Percentiles rank a stretch among this genome's conserved stretches.
Conservation (phyloP, 129 eudicot species). For the Flaveria sonorensis region DNA sequence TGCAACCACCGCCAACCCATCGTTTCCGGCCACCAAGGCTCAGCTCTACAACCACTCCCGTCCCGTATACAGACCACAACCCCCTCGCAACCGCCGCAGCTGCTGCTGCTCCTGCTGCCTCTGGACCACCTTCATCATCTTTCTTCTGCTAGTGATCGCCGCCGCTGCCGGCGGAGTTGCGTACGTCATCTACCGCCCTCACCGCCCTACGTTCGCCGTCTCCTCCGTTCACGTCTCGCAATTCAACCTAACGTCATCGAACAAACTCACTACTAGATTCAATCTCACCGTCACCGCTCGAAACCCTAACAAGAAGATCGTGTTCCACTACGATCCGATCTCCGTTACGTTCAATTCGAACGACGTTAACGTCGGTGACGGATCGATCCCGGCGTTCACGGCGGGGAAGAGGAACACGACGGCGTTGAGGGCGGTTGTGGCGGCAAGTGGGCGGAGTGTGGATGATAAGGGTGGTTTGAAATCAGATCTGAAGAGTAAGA, state of each 20-base stretch:
- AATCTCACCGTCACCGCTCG: constrained; percentile 52
- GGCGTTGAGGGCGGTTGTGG: constrained; percentile 27
- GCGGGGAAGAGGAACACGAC: constrained; percentile 53
- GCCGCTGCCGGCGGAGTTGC: constrained; percentile 55
- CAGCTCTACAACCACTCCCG: constrained; percentile 59
- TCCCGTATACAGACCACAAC: constrained; percentile 63
- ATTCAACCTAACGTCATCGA: constrained; percentile 58
- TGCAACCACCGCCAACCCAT: constrained; percentile 39
- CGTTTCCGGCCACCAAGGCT: constrained; percentile 58
- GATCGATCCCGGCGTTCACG: constrained; percentile 46
- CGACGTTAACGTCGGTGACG: constrained; percentile 49
- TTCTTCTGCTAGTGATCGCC: constrained; percentile 43
- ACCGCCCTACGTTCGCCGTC: constrained; percentile 65
- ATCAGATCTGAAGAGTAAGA: constrained; percentile 2
- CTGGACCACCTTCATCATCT: constrained; percentile 44
- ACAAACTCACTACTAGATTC: constrained; percentile 42
- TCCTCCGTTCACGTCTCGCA: constrained; percentile 54
- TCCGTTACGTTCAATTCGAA: constrained; percentile 34
- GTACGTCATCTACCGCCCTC: constrained; percentile 80
- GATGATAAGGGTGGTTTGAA: constrained; percentile 1
- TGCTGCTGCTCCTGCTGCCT: constrained; percentile 61
- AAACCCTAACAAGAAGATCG: constrained; percentile 62
- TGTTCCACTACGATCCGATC: constrained; percentile 49
- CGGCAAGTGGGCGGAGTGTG: constrained; percentile 9
- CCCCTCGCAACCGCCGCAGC: constrained; percentile 61